Conservation (phyloP, 1,284 basidiomycete genomes). For the Apiotrichum brassicae region DNA sequence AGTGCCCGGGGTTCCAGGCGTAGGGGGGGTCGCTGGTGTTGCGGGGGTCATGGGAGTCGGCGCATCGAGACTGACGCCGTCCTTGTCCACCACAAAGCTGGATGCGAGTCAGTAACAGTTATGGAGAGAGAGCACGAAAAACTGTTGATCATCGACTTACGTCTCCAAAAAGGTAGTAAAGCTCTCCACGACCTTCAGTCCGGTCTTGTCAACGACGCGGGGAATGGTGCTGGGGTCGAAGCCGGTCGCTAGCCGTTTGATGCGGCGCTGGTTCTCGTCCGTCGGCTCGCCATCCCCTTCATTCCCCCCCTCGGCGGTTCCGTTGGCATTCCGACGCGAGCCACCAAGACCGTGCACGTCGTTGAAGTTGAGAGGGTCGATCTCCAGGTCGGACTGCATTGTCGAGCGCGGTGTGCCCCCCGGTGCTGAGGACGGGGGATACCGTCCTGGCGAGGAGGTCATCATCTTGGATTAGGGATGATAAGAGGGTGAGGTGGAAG, state of each 20-base stretch:
- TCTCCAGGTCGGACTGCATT: constrained; percentile 23
- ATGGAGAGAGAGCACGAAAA: too few species aligned
- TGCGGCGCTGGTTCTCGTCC: constrained; percentile 11
- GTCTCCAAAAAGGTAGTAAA: constrained; percentile 86
- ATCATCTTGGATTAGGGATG: too few species aligned
- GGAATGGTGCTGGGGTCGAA: constrained; percentile 60
- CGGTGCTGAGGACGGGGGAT: constrained; percentile 34
- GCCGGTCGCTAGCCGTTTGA: background rate
- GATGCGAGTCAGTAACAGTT: too few species aligned
- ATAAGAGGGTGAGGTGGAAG: too few species aligned
- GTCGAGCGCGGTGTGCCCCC: constrained; percentile 23
- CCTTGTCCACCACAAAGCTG: too few species aligned
- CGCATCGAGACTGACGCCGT: too few species aligned
- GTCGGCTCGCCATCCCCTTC: constrained; percentile 8
- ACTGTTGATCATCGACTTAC: too few species aligned
- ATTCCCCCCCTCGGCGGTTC: background rate
- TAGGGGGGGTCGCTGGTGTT: too few species aligned
- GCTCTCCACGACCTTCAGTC: constrained; percentile 83
- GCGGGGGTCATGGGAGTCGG: too few species aligned
- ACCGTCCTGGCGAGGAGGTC: too few species aligned
- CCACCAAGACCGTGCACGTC: constrained; percentile 40
- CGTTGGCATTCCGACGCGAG: constrained; percentile 12
- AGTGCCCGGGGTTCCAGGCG: too few species aligned
- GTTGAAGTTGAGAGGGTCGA: constrained; percentile 39
- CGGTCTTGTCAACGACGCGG: constrained; percentile 82